Conservation (phyloP, 1,139 yeast species). For the Keqinozyma sinolaborantium region DNA sequence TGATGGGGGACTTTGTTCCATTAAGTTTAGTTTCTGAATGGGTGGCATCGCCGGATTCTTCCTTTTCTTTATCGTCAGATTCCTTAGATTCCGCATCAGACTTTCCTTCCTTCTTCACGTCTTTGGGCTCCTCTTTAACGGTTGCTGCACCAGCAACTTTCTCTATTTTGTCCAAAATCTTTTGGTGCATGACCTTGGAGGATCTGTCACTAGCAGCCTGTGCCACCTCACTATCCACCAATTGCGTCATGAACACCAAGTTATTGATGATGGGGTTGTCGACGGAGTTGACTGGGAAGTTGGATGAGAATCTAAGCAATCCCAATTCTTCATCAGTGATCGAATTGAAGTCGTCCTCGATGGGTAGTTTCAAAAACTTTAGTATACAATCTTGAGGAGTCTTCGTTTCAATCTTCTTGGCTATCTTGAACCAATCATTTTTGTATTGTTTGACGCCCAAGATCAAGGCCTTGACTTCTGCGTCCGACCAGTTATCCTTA, state of each 20-base stretch:
- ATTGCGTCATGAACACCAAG: constrained; percentile 77
- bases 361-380: constrained; percentile 75
- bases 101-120: constrained; percentile 31
- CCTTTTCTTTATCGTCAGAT: constrained; percentile 2
- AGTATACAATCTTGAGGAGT: constrained; percentile 81
- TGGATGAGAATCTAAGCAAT: constrained; percentile 79
- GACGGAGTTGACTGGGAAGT: constrained; percentile 76
- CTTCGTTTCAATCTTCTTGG: constrained; percentile 56
- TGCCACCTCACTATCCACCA: constrained; percentile 85
- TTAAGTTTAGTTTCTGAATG: constrained; percentile 4
- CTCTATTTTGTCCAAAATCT: constrained; percentile 36
- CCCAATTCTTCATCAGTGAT: constrained; percentile 44
- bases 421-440: constrained; percentile 74
- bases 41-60: constrained; percentile 3
- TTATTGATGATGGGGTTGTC: constrained; percentile 95
- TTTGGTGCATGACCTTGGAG: constrained; percentile 52
- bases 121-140: constrained; percentile 16
- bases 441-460: constrained; percentile 58
- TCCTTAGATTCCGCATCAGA: constrained; percentile 27
- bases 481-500: constrained; percentile 62
- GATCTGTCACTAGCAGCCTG: constrained; percentile 77
- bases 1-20: constrained; percentile 1
- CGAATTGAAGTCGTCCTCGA: constrained; percentile 66
- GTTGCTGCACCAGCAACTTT: constrained; percentile 27
- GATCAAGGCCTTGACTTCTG: constrained; percentile 55